phyloP scores from a whole-genome alignment of 441 rosid genomes.

The Manihot esculenta region DNA sequence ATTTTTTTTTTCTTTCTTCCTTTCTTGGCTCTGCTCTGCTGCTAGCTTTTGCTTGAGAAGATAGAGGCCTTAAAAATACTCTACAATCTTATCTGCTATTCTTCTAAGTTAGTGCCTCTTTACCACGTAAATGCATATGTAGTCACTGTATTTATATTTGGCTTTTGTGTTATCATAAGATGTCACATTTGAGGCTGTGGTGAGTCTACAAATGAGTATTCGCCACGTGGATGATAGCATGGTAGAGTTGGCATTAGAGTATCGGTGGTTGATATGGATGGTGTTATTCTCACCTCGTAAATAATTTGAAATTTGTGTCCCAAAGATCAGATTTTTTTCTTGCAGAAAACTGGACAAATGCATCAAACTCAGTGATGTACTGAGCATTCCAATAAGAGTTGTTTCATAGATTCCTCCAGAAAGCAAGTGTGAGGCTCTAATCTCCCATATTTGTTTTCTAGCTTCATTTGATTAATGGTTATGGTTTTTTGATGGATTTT shows the following conservation, averaged over 20 bases:
- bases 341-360: slow-evolving; percentile 28
- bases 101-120: slow-evolving; percentile 32
- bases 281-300: slow-evolving; percentile 42
- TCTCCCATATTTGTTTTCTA: slow-evolving; percentile 11
- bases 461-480: slow-evolving; percentile 24
- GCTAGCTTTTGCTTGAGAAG: slow-evolving; percentile 20
- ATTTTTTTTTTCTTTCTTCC: slow-evolving; percentile 34
- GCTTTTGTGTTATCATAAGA: slow-evolving; percentile 33
- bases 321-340: slow-evolving; percentile 25
- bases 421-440: slow-evolving; percentile 36
- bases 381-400: neutral
- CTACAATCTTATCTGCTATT: slow-evolving; percentile 44
- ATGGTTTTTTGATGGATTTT: slow-evolving; percentile 28
- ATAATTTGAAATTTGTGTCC: slow-evolving; percentile 12
- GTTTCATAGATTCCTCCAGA: slow-evolving; percentile 27
- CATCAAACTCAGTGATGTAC: slow-evolving; percentile 20
- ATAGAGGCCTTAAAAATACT: slow-evolving; percentile 9
- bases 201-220: slow-evolving; percentile 33
- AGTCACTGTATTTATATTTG: slow-evolving; percentile 47
- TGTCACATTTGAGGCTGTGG: slow-evolving; percentile 68
- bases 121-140: slow-evolving; percentile 41
- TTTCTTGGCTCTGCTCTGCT: neutral
- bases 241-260: slow-evolving; percentile 27
- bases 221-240: slow-evolving; percentile 66
- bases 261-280: slow-evolving; percentile 43